Evolutionary conservation across 129 eudicot genomes (phyloP).

Genomic region (Solidago caesia): DNA sequence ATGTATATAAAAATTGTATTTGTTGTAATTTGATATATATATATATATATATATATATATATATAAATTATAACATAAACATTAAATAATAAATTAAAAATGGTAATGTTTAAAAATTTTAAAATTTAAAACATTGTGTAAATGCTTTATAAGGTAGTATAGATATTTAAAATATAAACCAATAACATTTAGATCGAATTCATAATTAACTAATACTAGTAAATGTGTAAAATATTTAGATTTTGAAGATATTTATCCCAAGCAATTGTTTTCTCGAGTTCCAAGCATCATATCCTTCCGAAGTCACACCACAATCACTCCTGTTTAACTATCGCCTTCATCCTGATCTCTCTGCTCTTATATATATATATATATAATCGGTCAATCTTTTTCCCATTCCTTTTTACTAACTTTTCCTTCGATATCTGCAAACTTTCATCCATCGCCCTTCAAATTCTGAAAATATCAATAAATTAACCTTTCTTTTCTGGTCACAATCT

Average conservation of each 20-base stretch:
- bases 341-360: conserved; percentile 29
- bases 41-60: no score
- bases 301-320: conserved; percentile 17
- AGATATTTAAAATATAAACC: no score
- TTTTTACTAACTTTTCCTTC: conserved; percentile 40
- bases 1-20: no score
- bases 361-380: background rate
- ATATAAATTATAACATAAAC: no score
- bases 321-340: conserved; percentile 26
- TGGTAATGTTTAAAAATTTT: no score
- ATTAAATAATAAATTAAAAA: no score
- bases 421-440: conserved; percentile 28
- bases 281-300: conserved; percentile 38
- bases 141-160: no score
- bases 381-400: conserved; percentile 6
- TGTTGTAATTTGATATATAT: no score
- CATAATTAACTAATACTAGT: no score
- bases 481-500: conserved; percentile 31
- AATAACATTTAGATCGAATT: no score
- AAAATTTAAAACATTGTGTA: no score
- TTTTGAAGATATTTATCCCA: background rate
- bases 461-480: conserved; percentile 4
- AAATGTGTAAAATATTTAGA: no score
- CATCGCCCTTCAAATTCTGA: background rate
- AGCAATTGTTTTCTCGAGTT: conserved; percentile 50